phyloP scores from a whole-genome alignment of 208 protist species.

The Wallacemonas sp. region DNA sequence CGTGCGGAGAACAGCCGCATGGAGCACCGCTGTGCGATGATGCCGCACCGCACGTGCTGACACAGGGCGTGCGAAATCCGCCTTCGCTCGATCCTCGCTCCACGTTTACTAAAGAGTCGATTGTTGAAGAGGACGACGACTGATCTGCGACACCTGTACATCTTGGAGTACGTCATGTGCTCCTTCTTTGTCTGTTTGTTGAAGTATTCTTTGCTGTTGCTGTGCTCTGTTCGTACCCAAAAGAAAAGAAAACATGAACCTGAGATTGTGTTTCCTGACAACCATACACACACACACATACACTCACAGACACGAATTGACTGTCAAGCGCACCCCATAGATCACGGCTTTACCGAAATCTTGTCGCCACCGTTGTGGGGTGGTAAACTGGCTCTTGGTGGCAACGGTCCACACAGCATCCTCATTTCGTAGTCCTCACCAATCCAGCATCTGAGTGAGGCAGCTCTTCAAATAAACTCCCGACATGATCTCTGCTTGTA shows the following conservation, averaged over 20 bases:
- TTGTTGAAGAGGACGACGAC: constrained; percentile 90
- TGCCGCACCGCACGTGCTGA: constrained; percentile 67
- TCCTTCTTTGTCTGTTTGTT: no score
- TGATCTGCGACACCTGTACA: no score
- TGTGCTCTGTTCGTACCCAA: not conserved
- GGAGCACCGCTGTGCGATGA: not conserved
- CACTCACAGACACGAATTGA: not conserved
- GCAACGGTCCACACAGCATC: no score
- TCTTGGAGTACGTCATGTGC: no score
- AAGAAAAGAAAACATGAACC: not conserved
- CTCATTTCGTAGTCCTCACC: no score
- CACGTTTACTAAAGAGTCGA: constrained; percentile 85
- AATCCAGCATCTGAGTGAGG: no score
- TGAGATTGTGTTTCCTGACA: no score
- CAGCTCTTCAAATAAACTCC: not conserved
- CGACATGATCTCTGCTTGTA: not conserved
- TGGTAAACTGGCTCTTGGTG: no score
- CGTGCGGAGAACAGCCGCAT: not conserved
- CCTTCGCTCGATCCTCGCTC: constrained; percentile 71
- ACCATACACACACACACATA: not conserved
- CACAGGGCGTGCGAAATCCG: constrained; percentile 70
- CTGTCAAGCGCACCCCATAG: not conserved
- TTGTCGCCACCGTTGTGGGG: no score
- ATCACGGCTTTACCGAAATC: no score
- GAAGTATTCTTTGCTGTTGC: not conserved